phyloP scores from a whole-genome alignment of 2,329 filamentous ascomycete species.

The Paraphoma sp. region DNA sequence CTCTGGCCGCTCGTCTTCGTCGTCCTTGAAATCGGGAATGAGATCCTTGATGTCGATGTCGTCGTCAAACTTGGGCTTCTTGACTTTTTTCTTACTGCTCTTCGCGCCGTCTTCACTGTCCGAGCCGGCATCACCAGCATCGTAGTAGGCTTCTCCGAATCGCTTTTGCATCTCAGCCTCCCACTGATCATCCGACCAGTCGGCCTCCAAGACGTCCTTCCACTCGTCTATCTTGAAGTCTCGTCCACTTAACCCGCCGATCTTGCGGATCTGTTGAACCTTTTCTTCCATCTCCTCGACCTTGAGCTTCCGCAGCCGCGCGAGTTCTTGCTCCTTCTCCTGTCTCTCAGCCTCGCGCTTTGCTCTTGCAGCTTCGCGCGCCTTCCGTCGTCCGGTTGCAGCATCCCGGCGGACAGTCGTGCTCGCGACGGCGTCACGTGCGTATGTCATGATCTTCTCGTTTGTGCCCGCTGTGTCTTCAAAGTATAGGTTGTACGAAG shows the following conservation, averaged over 20 bases:
- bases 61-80: constrained; percentile 93
- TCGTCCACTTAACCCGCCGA: constrained; percentile 77
- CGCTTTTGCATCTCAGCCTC: constrained; percentile 86
- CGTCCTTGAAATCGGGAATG: constrained; percentile 82
- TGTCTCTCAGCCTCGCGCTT: constrained; percentile 80
- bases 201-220: constrained; percentile 82
- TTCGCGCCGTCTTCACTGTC: constrained; percentile 46
- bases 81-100: constrained; percentile 65
- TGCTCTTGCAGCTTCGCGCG: constrained; percentile 78
- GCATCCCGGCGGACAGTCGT: constrained; percentile 89
- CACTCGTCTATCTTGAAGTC: constrained; percentile 78
- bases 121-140: constrained; percentile 61
- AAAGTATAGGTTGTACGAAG: constrained; percentile 94
- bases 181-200: constrained; percentile 90
- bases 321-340: constrained; percentile 79
- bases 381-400: constrained; percentile 75
- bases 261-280: constrained; percentile 85
- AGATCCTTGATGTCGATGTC: constrained; percentile 97
- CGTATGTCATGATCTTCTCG: constrained; percentile 85
- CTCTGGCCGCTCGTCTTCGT: constrained; percentile 73
- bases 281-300: constrained; percentile 90
- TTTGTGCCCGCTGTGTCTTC: constrained; percentile 90
- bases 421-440: constrained; percentile 81
- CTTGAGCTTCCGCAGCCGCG: constrained; percentile 83
- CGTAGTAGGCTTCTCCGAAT: constrained; percentile 93